Conservation (phyloP, 805 yeast species). For the Cyberlindnera bimundalis region DNA sequence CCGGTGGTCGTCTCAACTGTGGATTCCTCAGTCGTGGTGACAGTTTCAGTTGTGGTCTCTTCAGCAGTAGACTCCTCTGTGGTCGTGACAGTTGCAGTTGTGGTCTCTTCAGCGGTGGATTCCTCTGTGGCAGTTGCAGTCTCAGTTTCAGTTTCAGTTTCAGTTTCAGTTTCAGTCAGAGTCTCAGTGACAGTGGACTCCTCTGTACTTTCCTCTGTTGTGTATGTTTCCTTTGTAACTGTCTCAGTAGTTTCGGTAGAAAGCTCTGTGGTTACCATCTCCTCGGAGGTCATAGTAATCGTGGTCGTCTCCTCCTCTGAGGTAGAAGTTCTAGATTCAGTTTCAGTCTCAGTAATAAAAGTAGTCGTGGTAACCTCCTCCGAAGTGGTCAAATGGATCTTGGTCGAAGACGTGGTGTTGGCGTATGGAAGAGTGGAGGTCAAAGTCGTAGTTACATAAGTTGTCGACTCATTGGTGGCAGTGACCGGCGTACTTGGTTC, state of each 20-base stretch:
- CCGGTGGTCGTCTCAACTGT: conserved; percentile 1
- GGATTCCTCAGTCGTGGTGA: no score
- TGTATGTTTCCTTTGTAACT: no score
- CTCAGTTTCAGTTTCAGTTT: not conserved
- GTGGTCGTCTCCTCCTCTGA: not conserved
- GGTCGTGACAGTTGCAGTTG: no score
- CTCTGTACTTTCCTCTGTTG: no score
- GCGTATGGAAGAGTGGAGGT: not conserved
- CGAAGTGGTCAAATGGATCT: no score
- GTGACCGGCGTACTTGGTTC: no score
- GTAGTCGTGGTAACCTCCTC: not conserved
- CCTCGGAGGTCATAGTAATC: no score
- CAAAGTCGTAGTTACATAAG: not conserved
- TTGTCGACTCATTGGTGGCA: not conserved
- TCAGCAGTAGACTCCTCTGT: no score
- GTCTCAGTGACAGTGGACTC: conserved; percentile 4
- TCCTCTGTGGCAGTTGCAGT: not conserved
- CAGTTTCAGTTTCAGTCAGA: conserved; percentile 1
- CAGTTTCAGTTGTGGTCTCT: no score
- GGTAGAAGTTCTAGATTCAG: not conserved
- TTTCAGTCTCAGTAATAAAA: not conserved
- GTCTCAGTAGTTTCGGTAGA: no score
- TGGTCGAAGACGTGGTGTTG: no score
- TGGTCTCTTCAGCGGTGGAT: not conserved
- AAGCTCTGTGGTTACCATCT: no score